Evolutionary conservation across 345 rosid genomes (phyloP), one percentile per base, ranked within the genome.

Genomic region (Populus simonii): DNA sequence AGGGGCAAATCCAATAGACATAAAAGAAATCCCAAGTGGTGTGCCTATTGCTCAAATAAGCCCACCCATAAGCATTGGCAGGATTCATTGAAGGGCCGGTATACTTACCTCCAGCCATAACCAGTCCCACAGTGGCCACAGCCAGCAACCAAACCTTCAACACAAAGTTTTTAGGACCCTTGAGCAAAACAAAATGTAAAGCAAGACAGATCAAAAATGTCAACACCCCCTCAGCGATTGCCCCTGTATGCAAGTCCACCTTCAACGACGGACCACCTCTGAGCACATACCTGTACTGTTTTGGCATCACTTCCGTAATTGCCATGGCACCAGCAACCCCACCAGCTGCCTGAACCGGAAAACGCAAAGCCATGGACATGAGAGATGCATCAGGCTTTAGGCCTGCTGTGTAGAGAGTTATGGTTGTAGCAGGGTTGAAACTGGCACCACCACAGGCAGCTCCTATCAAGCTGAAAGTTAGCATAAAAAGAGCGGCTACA

Each of bases 331-430:
- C 81, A 2, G 15, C 78, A 3, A 74, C 68, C 15, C 78, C 81
- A 0, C 84, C 75, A 0, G 75, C 78, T 2, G 84, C 81, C 70
- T 81, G 84, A 8, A 78, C 84, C 0, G 90, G 87, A 31, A 88
- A 83, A 7, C 87, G 78, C 1, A 84, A 51, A 1, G 89, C 86
- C 79, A 84, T 74, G 33, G 87, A 77, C 4, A 84, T 6, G 57
- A 86, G 69, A 27, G 85, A 82, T n/a, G 72, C 22, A n/a, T 82
- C 78, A 4, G 80, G 81, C n/a, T 59, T 79, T 16, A 82, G 78
- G 38, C 89, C 87, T 0, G 85, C 79, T 0, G 71, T 73, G 47
- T 75, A 68, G 63, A 72, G 31, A 31, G 79, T 41, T 5, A 79
- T 66, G 7, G 80, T 82, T 17, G 80, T 76, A 25, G 77, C 16